Conservation (phyloP, 2,329 filamentous ascomycete species). For the Aspergillus terreus region DNA sequence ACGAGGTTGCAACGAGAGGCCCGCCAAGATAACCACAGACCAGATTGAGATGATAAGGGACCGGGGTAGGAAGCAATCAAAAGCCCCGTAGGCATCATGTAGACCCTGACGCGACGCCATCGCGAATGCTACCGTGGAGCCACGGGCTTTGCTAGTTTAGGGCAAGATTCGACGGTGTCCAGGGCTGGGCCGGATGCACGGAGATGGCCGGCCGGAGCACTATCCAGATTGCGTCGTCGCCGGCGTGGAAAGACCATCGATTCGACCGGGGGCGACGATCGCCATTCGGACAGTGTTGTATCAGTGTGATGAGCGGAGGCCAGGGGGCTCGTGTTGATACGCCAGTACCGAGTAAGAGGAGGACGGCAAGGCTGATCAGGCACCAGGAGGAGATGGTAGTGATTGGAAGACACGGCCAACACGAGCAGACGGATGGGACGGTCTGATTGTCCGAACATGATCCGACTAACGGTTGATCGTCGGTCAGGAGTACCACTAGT, state of each 20-base stretch:
- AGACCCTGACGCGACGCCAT: background rate
- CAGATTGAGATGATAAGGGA: background rate
- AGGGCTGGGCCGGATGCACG: background rate
- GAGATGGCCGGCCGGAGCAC: background rate
- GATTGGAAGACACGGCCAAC: background rate
- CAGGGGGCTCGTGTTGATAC: background rate
- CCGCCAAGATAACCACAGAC: background rate
- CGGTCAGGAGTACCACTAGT: no score
- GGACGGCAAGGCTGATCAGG: no score
- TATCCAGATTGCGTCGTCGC: background rate
- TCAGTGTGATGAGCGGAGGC: background rate
- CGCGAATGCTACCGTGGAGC: constrained; percentile 7
- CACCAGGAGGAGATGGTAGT: background rate
- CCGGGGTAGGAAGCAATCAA: background rate
- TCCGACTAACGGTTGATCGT: no score
- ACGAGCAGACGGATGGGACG: no score
- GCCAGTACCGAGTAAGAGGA: background rate
- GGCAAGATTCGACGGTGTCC: constrained; percentile 8
- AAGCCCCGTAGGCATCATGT: background rate
- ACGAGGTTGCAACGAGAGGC: background rate
- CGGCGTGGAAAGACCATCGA: background rate
- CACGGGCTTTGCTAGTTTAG: constrained; percentile 12
- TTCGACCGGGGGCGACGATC: constrained; percentile 10
- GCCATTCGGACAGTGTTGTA: constrained; percentile 2
- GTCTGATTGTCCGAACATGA: no score